Base-by-base conservation (phyloP, 768 basidiomycete genomes). In the Polyporus arcularius region DNA sequence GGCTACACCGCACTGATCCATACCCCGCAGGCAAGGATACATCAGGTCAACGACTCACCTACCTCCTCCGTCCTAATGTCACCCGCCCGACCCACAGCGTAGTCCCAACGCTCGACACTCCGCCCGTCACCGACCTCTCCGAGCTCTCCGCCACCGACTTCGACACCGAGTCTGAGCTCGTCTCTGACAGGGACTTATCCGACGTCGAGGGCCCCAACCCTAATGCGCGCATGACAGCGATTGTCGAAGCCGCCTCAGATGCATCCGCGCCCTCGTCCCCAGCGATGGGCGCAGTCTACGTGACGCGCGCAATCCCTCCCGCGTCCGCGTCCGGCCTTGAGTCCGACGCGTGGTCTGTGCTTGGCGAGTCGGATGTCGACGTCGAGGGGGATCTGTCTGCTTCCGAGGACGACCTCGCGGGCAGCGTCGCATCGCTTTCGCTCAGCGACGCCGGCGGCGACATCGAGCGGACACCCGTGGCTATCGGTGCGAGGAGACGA, bases 11-110 rank as follows among this genome's bases (percentile, higher is more conserved):
- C 10, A 14, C 6, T 26, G 35, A 18, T 48, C 46, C 21, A 18
- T 46, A 48, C 1, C 18, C 21, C 32, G 21, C 58, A 84, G 86
- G 87, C 76, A 89, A 85, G 73, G 86, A 76, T 45, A 64, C 67
- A 1, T 71, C 81, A 1, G 84, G 84, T 0, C 72, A 79, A 46
- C 86, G 92, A 18, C 76, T 92, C 38, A 93, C 92, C 4, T 87
- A 92, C 72, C 84, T 94, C 52, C 80, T 94, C 26, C 85, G 92
- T 39, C 92, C 92, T 4, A 90, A 92, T 64, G 80, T 85, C 54
- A 80, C 82, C 21, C 84, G 83, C 15, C 87, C 87, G 0, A 84
- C 85, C 67, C 80, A 77, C 32, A 57, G 69, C 38, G 77, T 79
- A 1, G 66, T 72, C 16, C 68, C 73, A 5, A 68, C 71, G 6